Evolutionary conservation across 345 rosid genomes (phyloP).

Genomic region (Eucalyptus pauciflora): DNA sequence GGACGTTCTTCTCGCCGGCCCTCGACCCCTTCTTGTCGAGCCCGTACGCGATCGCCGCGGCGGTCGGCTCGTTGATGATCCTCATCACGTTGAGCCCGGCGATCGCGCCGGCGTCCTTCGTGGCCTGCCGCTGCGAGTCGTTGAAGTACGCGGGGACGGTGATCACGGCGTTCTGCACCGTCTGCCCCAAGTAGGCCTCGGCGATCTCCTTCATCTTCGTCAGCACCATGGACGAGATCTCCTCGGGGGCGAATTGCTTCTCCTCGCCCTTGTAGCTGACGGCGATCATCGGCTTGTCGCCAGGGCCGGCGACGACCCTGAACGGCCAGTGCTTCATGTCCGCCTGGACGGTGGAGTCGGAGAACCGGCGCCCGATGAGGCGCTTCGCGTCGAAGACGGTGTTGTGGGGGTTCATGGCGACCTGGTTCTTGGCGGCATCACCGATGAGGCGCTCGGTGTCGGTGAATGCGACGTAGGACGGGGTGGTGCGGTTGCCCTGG

Average conservation of each 20-base stretch:
- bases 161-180: constrained; percentile 4
- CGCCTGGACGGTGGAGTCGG: constrained; percentile 4
- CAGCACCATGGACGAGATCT: constrained; percentile 7
- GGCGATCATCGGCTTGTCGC: constrained; percentile 6
- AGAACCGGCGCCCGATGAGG: constrained; percentile 9
- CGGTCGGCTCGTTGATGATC: constrained; percentile 9
- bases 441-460: constrained; percentile 17
- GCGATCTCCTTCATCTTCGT: constrained; percentile 9
- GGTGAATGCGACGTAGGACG: constrained; percentile 21
- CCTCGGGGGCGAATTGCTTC: constrained; percentile 4
- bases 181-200: neutral
- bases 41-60: constrained; percentile 14
- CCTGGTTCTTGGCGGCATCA: constrained; percentile 18
- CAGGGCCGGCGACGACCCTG: constrained; percentile 2
- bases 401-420: constrained; percentile 18
- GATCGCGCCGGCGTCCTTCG: constrained; percentile 5
- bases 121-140: constrained; percentile 11
- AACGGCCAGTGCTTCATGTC: constrained; percentile 16
- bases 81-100: constrained; percentile 4
- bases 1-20: constrained; percentile 2
- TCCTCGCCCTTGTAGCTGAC: constrained; percentile 4
- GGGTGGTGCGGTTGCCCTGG: constrained; percentile 18
- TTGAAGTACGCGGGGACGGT: constrained; percentile 12
- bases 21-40: constrained; percentile 2
- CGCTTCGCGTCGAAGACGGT: constrained; percentile 15